Evolutionary conservation across 2,329 filamentous ascomycete genomes (phyloP), one percentile per base, ranked within the genome.

Genomic region (Aspergillus aculeatinus): DNA sequence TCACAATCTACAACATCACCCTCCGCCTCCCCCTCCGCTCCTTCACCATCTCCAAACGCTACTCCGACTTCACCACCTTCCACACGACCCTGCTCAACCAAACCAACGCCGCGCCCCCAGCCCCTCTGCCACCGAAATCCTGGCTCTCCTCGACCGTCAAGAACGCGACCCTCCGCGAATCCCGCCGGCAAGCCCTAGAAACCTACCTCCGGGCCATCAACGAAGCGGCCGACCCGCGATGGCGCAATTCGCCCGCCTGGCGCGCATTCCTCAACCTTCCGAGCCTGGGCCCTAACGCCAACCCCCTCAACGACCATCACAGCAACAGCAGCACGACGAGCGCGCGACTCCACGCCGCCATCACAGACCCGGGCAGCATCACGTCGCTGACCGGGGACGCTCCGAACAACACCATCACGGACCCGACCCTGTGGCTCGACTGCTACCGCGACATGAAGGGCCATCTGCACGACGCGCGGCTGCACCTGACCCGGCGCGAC

Each of bases 351-450:
- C 78, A 81, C 59, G 75, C 77, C 29, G 75, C 76, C 5, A 72
- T 79, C 39, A 78, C 76, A 4, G 77, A 77, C 5, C 75, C 78
- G 0, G 60, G 77, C 51, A 58, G 39, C 39, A 44, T 44, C 16
- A 44, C 16, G 4, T 12, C 33, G 2, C 12, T 16, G 12, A 16
- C 2, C 33, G 33, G 11, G 10, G 14, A 35, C 12, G 33, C 23
- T 6, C 12, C 3, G 47, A 33, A 1, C 58, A 70, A 66, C 9
- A 71, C 78, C 0, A 80, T 82, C 54, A 79, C 76, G 29, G 81
- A 82, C 66, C 82, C 82, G n/a, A 82, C 81, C 3, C 78, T 85
- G 27, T 89, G 86, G 86, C 76, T 89, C 16, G 85, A 88, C 68
- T 82, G 82, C 61, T 84, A 86, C 69, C 72, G 82, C 2, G 83